Percentiles rank a stretch among this genome's conserved stretches.
Evolutionary conservation across 108 stramenopile species (phyloP).

Genomic region (Pseudonitzschia pungens): DNA sequence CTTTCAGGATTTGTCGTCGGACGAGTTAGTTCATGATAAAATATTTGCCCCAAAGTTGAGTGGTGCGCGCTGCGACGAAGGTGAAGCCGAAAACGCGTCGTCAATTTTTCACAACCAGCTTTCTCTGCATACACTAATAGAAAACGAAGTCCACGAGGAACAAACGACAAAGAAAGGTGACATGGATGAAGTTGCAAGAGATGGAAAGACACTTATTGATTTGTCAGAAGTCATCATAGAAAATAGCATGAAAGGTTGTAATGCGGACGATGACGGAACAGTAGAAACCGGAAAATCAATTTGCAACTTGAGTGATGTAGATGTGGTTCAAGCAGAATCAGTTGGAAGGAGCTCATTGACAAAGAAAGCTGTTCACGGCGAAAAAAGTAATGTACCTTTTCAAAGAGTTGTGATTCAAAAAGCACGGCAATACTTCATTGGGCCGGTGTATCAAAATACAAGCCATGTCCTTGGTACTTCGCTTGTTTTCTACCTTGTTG

Average conservation of each 20-base stretch:
- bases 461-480: slow-evolving; percentile 60
- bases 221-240: slow-evolving; percentile 10
- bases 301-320: slow-evolving; percentile 37
- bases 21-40: background rate
- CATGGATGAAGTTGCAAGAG: background rate
- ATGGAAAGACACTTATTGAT: background rate
- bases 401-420: background rate
- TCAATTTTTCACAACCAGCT: background rate
- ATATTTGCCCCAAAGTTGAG: background rate
- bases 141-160: background rate
- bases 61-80: background rate
- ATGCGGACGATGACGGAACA: slow-evolving; percentile 20
- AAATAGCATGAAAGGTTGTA: background rate
- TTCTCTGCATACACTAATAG: slow-evolving; percentile 1
- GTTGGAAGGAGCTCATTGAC: background rate
- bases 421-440: slow-evolving; percentile 29
- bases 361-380: background rate
- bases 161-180: background rate
- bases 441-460: slow-evolving; percentile 27
- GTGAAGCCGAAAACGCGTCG: background rate
- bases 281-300: slow-evolving; percentile 34
- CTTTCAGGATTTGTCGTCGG: background rate
- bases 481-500: slow-evolving; percentile 54
- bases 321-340: background rate
- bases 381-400: background rate